phyloP scores from a whole-genome alignment of 495 filamentous ascomycete species.

The Cercophora sp. region DNA sequence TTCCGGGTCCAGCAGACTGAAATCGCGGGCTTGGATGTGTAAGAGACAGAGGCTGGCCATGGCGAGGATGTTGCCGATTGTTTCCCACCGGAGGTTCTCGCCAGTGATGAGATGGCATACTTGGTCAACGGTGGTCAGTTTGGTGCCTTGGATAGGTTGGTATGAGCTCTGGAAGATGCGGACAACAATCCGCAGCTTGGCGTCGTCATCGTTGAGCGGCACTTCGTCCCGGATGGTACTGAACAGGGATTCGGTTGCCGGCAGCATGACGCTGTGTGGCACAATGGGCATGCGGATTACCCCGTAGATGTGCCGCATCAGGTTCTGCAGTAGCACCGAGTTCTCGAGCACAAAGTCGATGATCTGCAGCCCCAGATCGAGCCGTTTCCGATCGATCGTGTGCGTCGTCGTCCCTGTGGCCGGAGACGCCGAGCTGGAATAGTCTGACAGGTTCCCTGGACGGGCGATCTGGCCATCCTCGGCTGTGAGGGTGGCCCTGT shows the following conservation, averaged over 20 bases:
- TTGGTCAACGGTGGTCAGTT: conserved; percentile 7
- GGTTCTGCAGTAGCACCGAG: conserved; percentile 3
- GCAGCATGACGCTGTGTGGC: conserved; percentile 11
- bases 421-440: not conserved
- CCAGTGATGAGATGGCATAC: conserved; percentile 5
- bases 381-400: conserved; percentile 8
- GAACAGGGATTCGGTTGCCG: conserved; percentile 4
- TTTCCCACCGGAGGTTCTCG: conserved; percentile 10
- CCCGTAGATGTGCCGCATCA: conserved; percentile 7
- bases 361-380: conserved; percentile 12
- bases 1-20: conserved; percentile 4
- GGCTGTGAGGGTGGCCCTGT: conserved; percentile 9
- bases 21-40: conserved; percentile 7
- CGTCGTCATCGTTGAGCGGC: not conserved
- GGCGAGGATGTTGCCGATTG: conserved; percentile 9
- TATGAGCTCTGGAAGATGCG: conserved; percentile 15
- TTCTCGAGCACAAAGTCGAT: conserved; percentile 12
- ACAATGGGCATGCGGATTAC: conserved; percentile 13
- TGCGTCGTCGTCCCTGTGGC: conserved; percentile 8
- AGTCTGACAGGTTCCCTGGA: conserved; percentile 4
- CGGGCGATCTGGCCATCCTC: conserved; percentile 1
- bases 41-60: conserved; percentile 10
- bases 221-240: not conserved
- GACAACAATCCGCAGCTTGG: conserved; percentile 9
- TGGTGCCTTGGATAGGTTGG: conserved; percentile 8